A percentile compares a stretch with the other conserved stretches of the same genome.
These are phyloP conservation scores for Alternaria sp. DNA, from an alignment of 2,329 filamentous ascomycete genomes.

Conservation along the genomic window DNA sequence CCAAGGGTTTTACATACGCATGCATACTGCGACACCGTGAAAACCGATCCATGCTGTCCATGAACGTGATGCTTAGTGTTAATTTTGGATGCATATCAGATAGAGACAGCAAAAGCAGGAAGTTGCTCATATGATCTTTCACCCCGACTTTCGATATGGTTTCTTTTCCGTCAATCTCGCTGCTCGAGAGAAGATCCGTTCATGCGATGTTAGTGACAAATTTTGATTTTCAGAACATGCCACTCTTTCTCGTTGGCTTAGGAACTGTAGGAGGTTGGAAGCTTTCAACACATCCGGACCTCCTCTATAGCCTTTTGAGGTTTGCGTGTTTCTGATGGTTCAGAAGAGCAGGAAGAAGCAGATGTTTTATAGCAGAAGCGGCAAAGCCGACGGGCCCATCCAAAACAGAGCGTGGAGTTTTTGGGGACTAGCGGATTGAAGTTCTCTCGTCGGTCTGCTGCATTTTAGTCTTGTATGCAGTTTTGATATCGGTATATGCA, in stretches of 20 bases:
- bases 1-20: neutral
- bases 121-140: too few relatives aligned
- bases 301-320: too few relatives aligned
- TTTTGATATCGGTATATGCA: neutral
- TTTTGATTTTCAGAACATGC: neutral
- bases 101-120: neutral
- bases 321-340: neutral
- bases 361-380: neutral
- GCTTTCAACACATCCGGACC: neutral
- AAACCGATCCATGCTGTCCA: fast-evolving
- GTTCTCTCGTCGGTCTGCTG: neutral
- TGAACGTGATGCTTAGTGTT: fast-evolving
- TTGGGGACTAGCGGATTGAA: neutral
- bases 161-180: fast-evolving
- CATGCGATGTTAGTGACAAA: fast-evolving
- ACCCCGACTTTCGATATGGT: neutral
- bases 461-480: neutral
- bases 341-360: neutral
- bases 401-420: neutral
- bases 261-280: neutral
- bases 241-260: fast-evolving
- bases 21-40: neutral
- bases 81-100: neutral
- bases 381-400: neutral
- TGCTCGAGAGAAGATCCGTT: neutral